phyloP scores from a whole-genome alignment of 2,329 filamentous ascomycete species.

The Cucurbitaria berberidis region DNA sequence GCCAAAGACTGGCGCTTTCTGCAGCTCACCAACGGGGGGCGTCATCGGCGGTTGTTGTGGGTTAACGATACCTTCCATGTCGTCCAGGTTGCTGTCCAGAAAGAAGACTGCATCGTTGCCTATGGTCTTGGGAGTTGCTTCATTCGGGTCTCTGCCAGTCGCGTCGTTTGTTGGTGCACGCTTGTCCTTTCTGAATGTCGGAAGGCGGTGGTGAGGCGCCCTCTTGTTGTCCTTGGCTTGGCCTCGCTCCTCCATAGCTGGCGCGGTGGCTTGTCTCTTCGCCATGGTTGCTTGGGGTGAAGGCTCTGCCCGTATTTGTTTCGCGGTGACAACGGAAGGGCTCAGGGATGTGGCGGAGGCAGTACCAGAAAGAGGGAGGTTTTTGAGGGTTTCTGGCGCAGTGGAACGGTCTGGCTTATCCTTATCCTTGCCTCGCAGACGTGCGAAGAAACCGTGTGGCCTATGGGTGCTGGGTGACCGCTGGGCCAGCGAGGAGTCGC shows the following conservation, averaged over 20 bases:
- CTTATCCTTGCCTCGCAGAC: constrained; percentile 58
- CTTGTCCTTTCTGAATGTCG: constrained; percentile 58
- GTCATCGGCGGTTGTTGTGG: constrained; percentile 68
- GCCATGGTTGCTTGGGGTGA: constrained; percentile 31
- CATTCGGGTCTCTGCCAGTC: constrained; percentile 53
- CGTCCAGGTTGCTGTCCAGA: constrained; percentile 84
- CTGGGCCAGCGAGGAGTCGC: constrained; percentile 51
- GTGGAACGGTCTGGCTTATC: constrained; percentile 52
- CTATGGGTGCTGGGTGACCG: constrained; percentile 62
- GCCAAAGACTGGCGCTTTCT: constrained; percentile 54
- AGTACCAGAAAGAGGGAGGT: constrained; percentile 34
- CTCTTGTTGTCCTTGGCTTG: constrained; percentile 32
- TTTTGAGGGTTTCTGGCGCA: constrained; percentile 47
- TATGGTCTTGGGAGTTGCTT: constrained; percentile 48
- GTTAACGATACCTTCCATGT: constrained; percentile 90
- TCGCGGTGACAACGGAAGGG: constrained; percentile 38
- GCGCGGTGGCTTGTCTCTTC: constrained; percentile 33
- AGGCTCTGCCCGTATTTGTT: constrained; percentile 37
- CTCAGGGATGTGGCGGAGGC: constrained; percentile 51
- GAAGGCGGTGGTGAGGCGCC: constrained; percentile 48
- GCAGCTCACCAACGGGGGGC: constrained; percentile 62
- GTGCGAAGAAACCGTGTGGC: constrained; percentile 60
- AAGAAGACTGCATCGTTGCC: constrained; percentile 70
- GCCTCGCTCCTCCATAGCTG: constrained; percentile 30
- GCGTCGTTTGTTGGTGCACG: constrained; percentile 35